These are phyloP conservation scores for Escallonia herrerae DNA, from an alignment of 129 eudicot genomes.

Conservation along the genomic window DNA sequence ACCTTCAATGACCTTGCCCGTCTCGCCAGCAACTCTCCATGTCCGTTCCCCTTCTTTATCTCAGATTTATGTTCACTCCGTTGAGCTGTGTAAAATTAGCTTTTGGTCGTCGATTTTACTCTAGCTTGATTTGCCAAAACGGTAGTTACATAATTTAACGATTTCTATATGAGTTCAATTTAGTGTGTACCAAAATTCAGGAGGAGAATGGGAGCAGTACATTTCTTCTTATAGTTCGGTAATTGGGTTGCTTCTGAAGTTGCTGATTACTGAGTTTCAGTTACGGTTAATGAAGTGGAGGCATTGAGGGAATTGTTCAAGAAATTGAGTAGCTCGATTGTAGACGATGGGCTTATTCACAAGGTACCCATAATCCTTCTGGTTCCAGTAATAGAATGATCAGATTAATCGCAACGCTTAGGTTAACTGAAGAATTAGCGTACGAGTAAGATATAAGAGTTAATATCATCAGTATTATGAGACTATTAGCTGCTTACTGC, in stretches of 20 bases:
- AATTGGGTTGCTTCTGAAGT: neutral
- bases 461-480: neutral
- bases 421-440: neutral
- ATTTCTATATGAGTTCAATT: no score
- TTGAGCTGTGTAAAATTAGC: no score
- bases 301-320: constrained; percentile 43
- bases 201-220: no score
- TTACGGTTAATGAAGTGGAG: constrained; percentile 50
- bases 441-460: neutral
- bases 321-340: constrained; percentile 41
- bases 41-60: constrained; percentile 17
- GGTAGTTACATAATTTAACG: no score
- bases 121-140: neutral
- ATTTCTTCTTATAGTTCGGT: no score
- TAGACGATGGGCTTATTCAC: constrained; percentile 49
- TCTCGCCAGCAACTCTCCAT: constrained; percentile 40
- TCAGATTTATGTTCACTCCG: no score
- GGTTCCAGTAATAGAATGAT: no score
- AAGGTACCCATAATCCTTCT: constrained; percentile 29
- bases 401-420: neutral
- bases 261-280: constrained; percentile 15
- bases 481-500: neutral
- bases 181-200: no score
- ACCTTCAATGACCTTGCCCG: constrained; percentile 27
- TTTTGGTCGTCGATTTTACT: neutral